Base-by-base conservation (phyloP, 345 rosid species). In the Moricandia arvensis region DNA sequence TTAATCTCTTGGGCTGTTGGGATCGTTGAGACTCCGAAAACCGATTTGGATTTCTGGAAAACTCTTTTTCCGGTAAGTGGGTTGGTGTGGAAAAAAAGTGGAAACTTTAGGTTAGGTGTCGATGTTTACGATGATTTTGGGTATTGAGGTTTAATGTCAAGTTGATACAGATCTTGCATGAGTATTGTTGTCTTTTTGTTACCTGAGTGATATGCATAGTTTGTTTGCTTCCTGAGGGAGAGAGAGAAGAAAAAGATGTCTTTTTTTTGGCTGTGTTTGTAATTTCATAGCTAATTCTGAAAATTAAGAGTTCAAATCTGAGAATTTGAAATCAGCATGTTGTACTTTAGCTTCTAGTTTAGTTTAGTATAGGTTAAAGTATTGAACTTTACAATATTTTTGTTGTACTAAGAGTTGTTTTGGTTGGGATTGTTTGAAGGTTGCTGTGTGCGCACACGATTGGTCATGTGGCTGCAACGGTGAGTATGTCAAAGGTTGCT, bases 401-500 rank as follows among this genome's bases (percentile, higher is more conserved):
- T 18, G 55, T 58, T 75, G 51, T 72, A 67, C 49, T 74, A 60
- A 76, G 34, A 17, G 26, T 30, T 69, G 63, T 49, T 72, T 55
- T n/a, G 62, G 27, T 6, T 72, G 71, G 63, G 65, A 57, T 75
- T 57, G 66, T 0, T 1, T 38, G 8, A 58, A 95, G 99, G 99
- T 95, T 84, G 99, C 98, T 47, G 93, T 95, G 83, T n/a, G 99
- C 99, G 13, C 99, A 95, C 62, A 90, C 99, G 64, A 92, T 95
- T 69, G 99, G 98, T 78, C 99, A 95, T 82, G 99, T 95, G 61
- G 99, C 99, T 29, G 99, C 98, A 49, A 95, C 99, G 0, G 99
- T 95, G 81, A 95, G 99, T 68, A 95, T 95, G 98, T 95, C 99
- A 17, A 95, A 95, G 84, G 99, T 95, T 76, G 99, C 99, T 12